Percentiles rank a stretch among this genome's conserved stretches.
phyloP scores from a whole-genome alignment of 805 yeast species.

The Metschnikowia borealis region DNA sequence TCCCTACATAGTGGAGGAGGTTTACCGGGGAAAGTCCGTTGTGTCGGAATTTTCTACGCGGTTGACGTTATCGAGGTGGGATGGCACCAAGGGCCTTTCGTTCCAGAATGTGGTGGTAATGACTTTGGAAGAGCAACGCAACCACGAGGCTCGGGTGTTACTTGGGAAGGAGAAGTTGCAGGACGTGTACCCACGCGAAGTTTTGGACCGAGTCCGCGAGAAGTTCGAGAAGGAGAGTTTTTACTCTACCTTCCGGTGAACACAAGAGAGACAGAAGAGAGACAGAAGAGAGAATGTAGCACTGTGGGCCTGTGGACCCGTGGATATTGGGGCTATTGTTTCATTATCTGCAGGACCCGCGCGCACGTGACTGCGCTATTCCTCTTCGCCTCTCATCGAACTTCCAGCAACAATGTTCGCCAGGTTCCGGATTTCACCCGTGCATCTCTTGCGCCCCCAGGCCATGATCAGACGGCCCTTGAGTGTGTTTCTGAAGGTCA shows the following conservation, averaged over 20 bases:
- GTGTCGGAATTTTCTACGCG: conserved; percentile 78
- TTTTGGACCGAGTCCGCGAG: conserved; percentile 50
- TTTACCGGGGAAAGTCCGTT: conserved; percentile 89
- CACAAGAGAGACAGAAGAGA: too few species aligned
- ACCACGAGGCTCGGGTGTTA: conserved; percentile 74
- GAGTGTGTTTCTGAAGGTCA: background rate
- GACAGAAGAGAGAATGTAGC: too few species aligned
- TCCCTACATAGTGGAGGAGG: conserved; percentile 83
- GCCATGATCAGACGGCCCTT: background rate
- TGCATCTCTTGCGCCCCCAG: conserved; percentile 1
- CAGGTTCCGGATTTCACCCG: conserved; percentile 8
- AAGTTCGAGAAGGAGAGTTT: conserved; percentile 74
- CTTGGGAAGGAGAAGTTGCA: conserved; percentile 59
- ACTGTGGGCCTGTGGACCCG: too few species aligned
- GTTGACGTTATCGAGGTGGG: conserved; percentile 83
- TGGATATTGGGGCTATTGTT: too few species aligned
- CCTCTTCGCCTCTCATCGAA: background rate
- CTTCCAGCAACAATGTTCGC: background rate
- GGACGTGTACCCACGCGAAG: conserved; percentile 62
- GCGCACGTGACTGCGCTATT: background rate
- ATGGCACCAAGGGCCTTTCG: conserved; percentile 56
- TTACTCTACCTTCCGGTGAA: conserved; percentile 43
- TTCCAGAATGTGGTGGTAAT: conserved; percentile 79
- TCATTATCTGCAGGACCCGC: background rate
- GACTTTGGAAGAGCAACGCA: conserved; percentile 82